These are phyloP conservation scores for Ustanciosporium gigantosporum DNA, from an alignment of 1,284 basidiomycete genomes.

Conservation along the genomic window DNA sequence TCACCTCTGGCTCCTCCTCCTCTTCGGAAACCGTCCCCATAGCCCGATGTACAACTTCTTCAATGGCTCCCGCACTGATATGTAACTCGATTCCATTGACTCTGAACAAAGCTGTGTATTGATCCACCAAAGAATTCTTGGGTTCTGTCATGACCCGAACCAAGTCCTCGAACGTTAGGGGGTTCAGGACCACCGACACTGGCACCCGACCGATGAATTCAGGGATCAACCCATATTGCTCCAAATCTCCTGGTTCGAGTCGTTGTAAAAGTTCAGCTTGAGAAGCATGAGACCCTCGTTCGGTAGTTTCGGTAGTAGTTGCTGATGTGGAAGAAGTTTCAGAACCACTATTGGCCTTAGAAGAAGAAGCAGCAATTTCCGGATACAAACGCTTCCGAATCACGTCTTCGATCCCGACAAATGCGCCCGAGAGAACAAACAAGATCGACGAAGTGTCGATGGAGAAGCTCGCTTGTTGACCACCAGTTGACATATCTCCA, in stretches of 20 bases:
- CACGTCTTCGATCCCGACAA: conserved; percentile 84
- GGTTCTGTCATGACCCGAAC: conserved; percentile 89
- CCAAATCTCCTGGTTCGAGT: conserved; percentile 67
- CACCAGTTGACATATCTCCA: too few relatives aligned
- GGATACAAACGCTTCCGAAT: conserved; percentile 45
- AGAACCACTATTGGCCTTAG: not conserved
- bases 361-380: not conserved
- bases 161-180: conserved; percentile 74
- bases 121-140: conserved; percentile 82
- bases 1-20: too few relatives aligned
- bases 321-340: not conserved
- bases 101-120: conserved; percentile 79
- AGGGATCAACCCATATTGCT: conserved; percentile 89
- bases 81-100: conserved; percentile 45
- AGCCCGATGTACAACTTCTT: conserved; percentile 61
- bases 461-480: conserved; percentile 65
- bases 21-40: conserved; percentile 3
- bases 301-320: not conserved
- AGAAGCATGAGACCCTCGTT: not conserved
- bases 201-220: conserved; percentile 87
- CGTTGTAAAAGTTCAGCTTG: conserved; percentile 11
- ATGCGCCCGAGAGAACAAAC: conserved; percentile 73
- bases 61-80: conserved; percentile 5
- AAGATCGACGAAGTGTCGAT: conserved; percentile 72
- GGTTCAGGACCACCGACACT: conserved; percentile 78